These are phyloP conservation scores for Rhizoctonia solani DNA, from an alignment of 1,284 basidiomycete species.

Conservation along the genomic window DNA sequence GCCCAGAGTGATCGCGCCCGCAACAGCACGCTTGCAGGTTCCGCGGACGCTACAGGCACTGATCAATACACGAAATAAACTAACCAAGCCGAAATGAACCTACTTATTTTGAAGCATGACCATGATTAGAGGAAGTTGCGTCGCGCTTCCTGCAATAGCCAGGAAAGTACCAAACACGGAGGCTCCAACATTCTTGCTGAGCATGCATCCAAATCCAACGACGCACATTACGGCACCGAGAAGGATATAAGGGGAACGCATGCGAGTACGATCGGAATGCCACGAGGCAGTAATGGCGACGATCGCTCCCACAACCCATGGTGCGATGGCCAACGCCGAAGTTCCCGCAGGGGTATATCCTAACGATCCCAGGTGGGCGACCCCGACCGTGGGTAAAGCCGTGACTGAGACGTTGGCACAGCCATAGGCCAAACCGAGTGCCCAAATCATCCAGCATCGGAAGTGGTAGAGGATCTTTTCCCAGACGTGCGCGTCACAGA, in stretches of 20 bases:
- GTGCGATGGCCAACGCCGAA: not conserved
- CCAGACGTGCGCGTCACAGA: conserved; percentile 27
- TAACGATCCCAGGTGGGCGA: conserved; percentile 4
- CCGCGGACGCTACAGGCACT: conserved; percentile 10
- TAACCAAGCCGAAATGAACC: not conserved
- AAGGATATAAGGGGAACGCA: conserved; percentile 25
- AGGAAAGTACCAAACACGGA: conserved; percentile 19
- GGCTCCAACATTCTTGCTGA: conserved; percentile 21
- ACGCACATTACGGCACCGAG: conserved; percentile 4
- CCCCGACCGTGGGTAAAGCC: conserved; percentile 11
- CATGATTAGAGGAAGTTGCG: conserved; percentile 20
- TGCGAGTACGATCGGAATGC: conserved; percentile 15
- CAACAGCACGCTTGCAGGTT: conserved; percentile 29
- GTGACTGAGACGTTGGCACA: conserved; percentile 20
- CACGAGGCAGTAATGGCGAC: not conserved
- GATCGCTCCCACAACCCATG: conserved; percentile 12
- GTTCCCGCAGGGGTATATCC: conserved; percentile 14
- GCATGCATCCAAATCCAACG: conserved; percentile 26
- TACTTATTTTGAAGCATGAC: conserved; percentile 31
- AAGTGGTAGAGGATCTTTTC: conserved; percentile 27
- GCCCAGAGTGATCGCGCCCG: conserved; percentile 22
- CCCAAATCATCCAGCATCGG: conserved; percentile 32
- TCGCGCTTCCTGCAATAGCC: conserved; percentile 24
- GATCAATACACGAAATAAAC: not conserved
- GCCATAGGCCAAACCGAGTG: conserved; percentile 24